Conservation (phyloP, 257 asterid species). For the Nicotiana attenuata region DNA sequence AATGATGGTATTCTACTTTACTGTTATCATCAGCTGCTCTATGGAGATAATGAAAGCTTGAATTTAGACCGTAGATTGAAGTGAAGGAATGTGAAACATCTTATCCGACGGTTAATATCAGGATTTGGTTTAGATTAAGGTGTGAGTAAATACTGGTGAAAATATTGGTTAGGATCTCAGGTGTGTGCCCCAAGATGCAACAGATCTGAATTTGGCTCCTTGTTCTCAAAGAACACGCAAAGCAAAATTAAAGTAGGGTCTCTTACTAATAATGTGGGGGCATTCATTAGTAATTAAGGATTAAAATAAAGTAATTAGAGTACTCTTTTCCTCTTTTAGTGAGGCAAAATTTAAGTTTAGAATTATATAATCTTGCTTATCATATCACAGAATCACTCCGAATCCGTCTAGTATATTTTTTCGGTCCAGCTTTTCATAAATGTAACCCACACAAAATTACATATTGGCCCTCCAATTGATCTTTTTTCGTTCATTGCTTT, state of each 20-base stretch:
- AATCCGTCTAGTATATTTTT: too few species aligned
- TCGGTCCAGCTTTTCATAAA: not conserved
- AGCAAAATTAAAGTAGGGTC: not conserved
- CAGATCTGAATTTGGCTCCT: not conserved
- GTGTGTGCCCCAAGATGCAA: slow-evolving; percentile 12
- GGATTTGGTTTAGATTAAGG: not conserved
- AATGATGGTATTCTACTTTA: not conserved
- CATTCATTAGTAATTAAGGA: not conserved
- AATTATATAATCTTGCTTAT: not conserved
- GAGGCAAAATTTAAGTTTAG: not conserved
- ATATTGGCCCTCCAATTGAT: not conserved
- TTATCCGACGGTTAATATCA: not conserved
- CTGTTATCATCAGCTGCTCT: not conserved
- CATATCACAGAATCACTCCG: not conserved
- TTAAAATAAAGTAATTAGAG: not conserved
- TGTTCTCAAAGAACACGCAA: not conserved
- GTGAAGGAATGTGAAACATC: too few species aligned
- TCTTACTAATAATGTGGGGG: not conserved
- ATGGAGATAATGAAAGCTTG: not conserved
- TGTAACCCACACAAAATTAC: not conserved
- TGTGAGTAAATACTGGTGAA: not conserved
- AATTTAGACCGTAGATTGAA: not conserved
- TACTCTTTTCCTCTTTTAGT: not conserved
- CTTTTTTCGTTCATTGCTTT: too few species aligned
- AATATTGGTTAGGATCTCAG: not conserved